phyloP scores from a whole-genome alignment of 78 protist species.

The Bigelowiella natans region DNA sequence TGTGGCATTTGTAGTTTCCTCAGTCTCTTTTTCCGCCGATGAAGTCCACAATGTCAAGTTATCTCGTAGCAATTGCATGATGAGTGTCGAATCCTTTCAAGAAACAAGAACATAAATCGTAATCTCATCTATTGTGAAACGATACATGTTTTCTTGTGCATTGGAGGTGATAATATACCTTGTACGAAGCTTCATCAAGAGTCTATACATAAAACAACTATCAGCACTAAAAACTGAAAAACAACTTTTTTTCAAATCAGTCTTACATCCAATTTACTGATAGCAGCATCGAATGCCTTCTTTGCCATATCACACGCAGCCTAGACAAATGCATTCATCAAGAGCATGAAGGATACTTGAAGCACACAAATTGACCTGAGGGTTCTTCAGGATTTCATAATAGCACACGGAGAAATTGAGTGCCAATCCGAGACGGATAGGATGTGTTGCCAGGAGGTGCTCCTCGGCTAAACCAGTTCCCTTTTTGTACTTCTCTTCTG shows the following conservation, averaged over 20 bases:
- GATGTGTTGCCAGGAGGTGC: conserved; percentile 86
- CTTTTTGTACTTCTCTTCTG: conserved; percentile 8
- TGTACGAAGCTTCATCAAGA: too few relatives aligned
- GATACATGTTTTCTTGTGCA: too few relatives aligned
- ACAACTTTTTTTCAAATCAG: too few relatives aligned
- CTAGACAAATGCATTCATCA: neutral
- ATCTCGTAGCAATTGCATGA: conserved; percentile 93
- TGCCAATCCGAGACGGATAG: conserved; percentile 79
- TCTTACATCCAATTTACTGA: conserved; percentile 69
- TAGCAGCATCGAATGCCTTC: conserved; percentile 67
- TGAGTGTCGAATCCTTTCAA: conserved; percentile 89
- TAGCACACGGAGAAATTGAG: conserved; percentile 6
- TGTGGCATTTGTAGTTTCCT: too few relatives aligned
- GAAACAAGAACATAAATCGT: too few relatives aligned
- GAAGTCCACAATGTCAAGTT: conserved; percentile 93
- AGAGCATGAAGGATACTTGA: neutral
- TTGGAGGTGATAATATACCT: too few relatives aligned
- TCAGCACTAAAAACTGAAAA: too few relatives aligned
- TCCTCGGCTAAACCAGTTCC: conserved; percentile 54
- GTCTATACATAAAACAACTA: too few relatives aligned
- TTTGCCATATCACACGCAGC: conserved; percentile 61
- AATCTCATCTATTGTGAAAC: too few relatives aligned
- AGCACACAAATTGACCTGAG: neutral
- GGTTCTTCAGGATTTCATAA: neutral
- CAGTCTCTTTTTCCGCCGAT: conserved; percentile 39